Evolutionary conservation across 2,329 filamentous ascomycete species (phyloP), one percentile per base, ranked within the genome.

Genomic region (Epichloe gansuensis): DNA sequence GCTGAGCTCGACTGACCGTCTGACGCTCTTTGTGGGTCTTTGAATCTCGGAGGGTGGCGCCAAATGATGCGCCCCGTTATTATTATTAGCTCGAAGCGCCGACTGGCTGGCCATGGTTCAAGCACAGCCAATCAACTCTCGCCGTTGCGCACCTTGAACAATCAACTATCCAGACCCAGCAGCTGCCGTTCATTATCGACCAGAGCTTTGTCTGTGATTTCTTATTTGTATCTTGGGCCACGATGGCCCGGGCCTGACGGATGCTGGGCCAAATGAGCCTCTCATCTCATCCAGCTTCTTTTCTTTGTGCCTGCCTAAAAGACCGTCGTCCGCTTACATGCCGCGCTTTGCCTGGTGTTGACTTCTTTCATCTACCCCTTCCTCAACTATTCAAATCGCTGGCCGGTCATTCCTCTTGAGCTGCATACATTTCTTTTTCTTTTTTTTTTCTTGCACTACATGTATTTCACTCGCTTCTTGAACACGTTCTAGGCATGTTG

Each of bases 1-100:
- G 68, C 66, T 67, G 62, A 61, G 51, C 60, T 53, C 60, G 61
- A 58, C 56, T 58, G 60, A 57, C 61, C 66, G 62, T 67, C 65
- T 65, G 65, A 69, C 67, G 65, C 61, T 58, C 61, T 59, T 62
- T 62, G 65, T 66, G 63, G 64, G 60, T 60, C 61, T 61, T 62
- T 61, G 63, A 63, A 63, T 64, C 60, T 65, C 60, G 60, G 52
- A 65, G 66, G 61, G 63, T 61, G 65, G 65, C 61, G 63, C 64
- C 67, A 44, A 66, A 61, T 63, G 63, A 64, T 62, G 63, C 63
- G 61, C 62, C 61, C 58, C 61, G 52, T 17, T 17, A 17, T 17
- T 17, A 17, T 17, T 17, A 17, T 17, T 52, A 47, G 54, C 63
- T 60, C 63, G 63, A 66, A 60, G 65, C 66, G 66, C 65, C 65